Evolutionary conservation across 495 filamentous ascomycete species (phyloP).

Genomic region (Penicillium angulare): DNA sequence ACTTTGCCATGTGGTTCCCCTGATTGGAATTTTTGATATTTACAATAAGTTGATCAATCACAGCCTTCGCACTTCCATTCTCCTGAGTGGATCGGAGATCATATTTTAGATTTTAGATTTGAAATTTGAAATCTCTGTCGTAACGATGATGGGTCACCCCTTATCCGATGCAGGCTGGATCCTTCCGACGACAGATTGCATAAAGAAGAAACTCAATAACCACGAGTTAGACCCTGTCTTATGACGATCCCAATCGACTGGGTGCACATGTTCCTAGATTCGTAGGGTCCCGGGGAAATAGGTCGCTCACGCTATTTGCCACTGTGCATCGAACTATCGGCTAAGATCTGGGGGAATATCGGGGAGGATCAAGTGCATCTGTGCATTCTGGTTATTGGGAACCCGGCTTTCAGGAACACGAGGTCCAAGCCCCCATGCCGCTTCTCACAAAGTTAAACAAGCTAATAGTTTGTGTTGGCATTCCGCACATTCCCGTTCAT

Average conservation of each 20-base stretch:
- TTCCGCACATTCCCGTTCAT: neutral
- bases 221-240: constrained; percentile 7
- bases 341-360: neutral
- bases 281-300: neutral
- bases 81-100: neutral
- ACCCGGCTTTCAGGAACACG: neutral
- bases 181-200: constrained; percentile 1
- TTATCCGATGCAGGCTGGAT: constrained; percentile 5
- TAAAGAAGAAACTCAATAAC: constrained; percentile 5
- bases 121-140: neutral
- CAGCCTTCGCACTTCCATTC: neutral
- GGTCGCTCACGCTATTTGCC: neutral
- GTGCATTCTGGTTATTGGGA: neutral
- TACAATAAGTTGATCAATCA: no score
- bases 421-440: neutral
- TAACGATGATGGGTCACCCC: neutral
- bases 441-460: neutral
- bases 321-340: constrained; percentile 3
- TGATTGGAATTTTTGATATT: no score
- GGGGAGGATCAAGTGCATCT: no score
- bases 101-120: neutral
- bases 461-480: neutral
- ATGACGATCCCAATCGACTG: neutral
- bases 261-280: neutral
- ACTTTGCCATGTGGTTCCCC: no score